Conservation (phyloP, 257 asterid species). For the Thymus mandschuricus region DNA sequence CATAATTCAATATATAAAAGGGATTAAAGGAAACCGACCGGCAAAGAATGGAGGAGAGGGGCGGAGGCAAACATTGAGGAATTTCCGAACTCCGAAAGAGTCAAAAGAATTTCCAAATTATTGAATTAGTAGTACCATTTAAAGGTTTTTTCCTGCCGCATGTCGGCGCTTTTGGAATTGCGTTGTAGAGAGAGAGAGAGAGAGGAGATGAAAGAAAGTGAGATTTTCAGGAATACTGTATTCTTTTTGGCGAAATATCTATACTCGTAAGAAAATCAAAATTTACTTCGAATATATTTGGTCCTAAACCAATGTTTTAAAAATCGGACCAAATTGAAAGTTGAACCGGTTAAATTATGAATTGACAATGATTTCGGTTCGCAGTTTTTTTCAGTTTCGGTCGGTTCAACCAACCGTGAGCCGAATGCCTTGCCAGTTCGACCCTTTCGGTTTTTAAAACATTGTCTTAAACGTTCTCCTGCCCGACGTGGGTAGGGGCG, state of each 20-base stretch:
- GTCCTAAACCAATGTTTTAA: neutral
- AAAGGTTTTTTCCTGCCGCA: conserved; percentile 15
- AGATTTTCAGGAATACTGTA: neutral
- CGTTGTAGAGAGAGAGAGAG: neutral
- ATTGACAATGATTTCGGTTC: too few relatives aligned
- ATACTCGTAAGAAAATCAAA: too few relatives aligned
- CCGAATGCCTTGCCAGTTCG: too few relatives aligned
- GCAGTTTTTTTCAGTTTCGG: too few relatives aligned
- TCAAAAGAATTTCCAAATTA: conserved; percentile 19
- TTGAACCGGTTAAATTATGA: too few relatives aligned
- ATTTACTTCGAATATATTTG: too few relatives aligned
- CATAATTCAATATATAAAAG: neutral
- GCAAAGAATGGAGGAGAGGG: conserved; percentile 27
- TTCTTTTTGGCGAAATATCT: neutral
- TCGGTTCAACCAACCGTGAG: too few relatives aligned
- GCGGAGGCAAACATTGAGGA: conserved; percentile 25
- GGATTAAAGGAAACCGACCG: conserved; percentile 18
- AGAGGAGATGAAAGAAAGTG: too few relatives aligned
- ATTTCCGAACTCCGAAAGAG: neutral
- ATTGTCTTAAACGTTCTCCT: too few relatives aligned
- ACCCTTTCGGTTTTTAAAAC: too few relatives aligned
- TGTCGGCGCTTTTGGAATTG: conserved; percentile 30
- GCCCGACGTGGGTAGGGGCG: too few relatives aligned
- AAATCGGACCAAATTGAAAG: too few relatives aligned
- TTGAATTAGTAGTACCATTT: neutral